Evolutionary conservation across 108 stramenopile species (phyloP), one percentile per base, ranked within the genome.

Genomic region (Skeletonema marinoi): DNA sequence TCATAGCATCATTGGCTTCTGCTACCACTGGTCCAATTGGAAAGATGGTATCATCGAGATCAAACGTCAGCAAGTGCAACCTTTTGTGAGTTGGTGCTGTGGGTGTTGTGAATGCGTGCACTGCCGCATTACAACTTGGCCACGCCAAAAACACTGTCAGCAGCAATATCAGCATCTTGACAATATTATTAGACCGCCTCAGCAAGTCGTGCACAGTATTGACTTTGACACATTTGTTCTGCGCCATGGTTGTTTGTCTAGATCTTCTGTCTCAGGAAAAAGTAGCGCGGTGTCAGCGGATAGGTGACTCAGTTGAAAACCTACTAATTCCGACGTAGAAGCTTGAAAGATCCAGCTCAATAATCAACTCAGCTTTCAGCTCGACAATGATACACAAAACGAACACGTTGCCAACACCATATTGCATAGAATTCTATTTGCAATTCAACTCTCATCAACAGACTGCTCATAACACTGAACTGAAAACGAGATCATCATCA

Each of bases 31-130:
- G 74, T 21, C 39, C 66, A 13, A 87, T 83, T 5, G 88, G 86
- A 65, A 80, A 92, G 39, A 92, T 42, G 4, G 90, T 89, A 65
- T 92, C 90, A 72, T 92, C 88, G 46, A 92, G 70, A 75, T 89
- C 88, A 75, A 89, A 91, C 6, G 90, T 86, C 1, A 90, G 29
- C 4, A 89, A 66, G 29, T 77, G 59, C 17, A 74, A 48, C 44
- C 51, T 29, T 21, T 56, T 21, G 25, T 56, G 54, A 29, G 16
- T 29, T 25, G 9, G 54, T 56, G 7, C 4, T 50, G 17, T 0
- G 6, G 54, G 2, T 56, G 54, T 10, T 9, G 54, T 29, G 2
- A 29, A 56, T 56, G 7, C 54, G 4, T 25, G 54, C 25, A 56
- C 50, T 0, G 13, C 46, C 13, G n/a, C 5, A 51, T 56, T 25